Evolutionary conservation across 768 basidiomycete genomes (phyloP), one percentile per base, ranked within the genome.

Genomic region (Lentinula sp.): DNA sequence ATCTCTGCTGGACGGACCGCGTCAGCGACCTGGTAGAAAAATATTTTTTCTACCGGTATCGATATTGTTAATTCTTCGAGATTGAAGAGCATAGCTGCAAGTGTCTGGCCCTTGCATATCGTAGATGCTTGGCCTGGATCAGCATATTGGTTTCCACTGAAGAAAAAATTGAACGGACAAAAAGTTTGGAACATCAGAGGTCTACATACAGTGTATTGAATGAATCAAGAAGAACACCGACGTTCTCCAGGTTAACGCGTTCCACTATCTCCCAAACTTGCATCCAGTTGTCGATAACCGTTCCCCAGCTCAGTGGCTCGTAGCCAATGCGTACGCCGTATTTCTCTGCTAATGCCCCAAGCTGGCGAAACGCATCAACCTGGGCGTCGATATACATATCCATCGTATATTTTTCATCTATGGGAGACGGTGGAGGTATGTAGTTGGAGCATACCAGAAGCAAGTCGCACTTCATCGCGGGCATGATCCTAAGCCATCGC

Each of bases 21-120:
- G 64, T 78, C 76, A 57, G 76, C 76, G 60, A 77, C 62, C 54
- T 78, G 77, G 63, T 73, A 75, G 55, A 75, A 67, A 66, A 74
- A 78, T 64, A 78, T 74, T 64, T 73, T 75, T 62, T 72, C 64
- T 0, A 67, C 70, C 1, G 76, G 75, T 12, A 77, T 66, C 20
- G 67, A 66, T 5, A 56, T 59, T 8, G 67, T 64, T 23, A 76
- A 67, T 37, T 71, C 66, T 12, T 54, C 59, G 42, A 76, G 66
- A 63, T 72, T 72, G 45, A 63, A 57, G 4, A 67, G 60, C 41
- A 72, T 56, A 16, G 66, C 60, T 18, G 58, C 41, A 6, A 66
- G 57, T 20, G 62, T 55, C 57, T 59, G 60, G 39, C 59, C 46
- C 2, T 66, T 63, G 39, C 67, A 66, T 18, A 70, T 64, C 7